Conservation (phyloP, 352 stramenopile genomes). For the Globisporangium abappressorium region DNA sequence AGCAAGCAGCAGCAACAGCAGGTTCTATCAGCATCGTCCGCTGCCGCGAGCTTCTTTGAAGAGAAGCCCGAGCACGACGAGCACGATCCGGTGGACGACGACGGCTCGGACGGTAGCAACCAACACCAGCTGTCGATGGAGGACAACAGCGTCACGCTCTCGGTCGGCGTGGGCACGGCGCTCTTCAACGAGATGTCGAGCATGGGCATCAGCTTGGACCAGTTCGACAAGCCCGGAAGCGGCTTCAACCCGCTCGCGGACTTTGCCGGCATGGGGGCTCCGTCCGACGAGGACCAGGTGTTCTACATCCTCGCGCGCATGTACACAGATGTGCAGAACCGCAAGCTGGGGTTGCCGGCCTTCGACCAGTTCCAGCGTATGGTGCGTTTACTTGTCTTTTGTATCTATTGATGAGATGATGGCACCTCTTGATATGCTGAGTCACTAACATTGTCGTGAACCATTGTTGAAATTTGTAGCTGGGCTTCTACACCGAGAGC, state of each 20-base stretch:
- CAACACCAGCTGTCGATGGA: constrained; percentile 14
- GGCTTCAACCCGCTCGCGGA: constrained; percentile 32
- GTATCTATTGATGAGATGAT: too few species aligned
- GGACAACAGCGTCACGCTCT: constrained; percentile 17
- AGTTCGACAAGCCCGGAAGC: constrained; percentile 40
- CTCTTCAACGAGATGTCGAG: constrained; percentile 77
- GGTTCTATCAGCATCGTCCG: background rate
- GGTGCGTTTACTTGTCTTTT: constrained; percentile 31
- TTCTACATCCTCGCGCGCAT: constrained; percentile 80
- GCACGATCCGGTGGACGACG: constrained; percentile 23
- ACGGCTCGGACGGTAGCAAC: constrained; percentile 13
- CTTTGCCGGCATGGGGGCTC: constrained; percentile 32
- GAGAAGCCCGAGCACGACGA: constrained; percentile 31
- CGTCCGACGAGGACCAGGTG: constrained; percentile 61
- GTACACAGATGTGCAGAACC: constrained; percentile 63
- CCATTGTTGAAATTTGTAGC: constrained; percentile 22
- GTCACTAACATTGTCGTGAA: constrained; percentile 12
- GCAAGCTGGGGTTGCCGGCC: constrained; percentile 75
- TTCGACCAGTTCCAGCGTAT: constrained; percentile 84
- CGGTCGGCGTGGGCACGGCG: constrained; percentile 38
- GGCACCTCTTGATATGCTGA: background rate
- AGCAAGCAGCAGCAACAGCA: constrained; percentile 8
- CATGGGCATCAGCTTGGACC: constrained; percentile 69
- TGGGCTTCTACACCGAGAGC: constrained; percentile 79
- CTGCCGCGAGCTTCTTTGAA: constrained; percentile 30